Conservation (phyloP, 2,329 filamentous ascomycete genomes). For the Calonectria hongkongensis region DNA sequence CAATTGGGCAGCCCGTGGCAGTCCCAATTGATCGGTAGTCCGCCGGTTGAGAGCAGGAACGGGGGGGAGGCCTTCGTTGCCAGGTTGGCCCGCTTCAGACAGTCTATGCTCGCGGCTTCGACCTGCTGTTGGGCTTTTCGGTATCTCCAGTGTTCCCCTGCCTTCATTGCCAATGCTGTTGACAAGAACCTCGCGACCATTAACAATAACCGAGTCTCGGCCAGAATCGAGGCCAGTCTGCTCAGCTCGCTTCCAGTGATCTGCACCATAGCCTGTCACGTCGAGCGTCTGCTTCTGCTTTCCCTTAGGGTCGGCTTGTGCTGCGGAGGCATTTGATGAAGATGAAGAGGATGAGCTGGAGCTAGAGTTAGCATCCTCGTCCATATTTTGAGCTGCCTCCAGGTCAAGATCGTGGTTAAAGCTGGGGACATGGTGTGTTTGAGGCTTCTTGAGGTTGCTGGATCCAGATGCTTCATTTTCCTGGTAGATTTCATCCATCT, state of each 20-base stretch:
- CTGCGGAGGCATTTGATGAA: constrained; percentile 48
- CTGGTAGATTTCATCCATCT: constrained; percentile 78
- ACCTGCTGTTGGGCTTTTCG: constrained; percentile 59
- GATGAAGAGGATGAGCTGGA: constrained; percentile 30
- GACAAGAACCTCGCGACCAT: constrained; percentile 82
- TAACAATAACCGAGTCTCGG: constrained; percentile 82
- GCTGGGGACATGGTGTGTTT: constrained; percentile 65
- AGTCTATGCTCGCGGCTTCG: constrained; percentile 56
- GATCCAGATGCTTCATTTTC: constrained; percentile 63
- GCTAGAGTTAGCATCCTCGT: constrained; percentile 43
- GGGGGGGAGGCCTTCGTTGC: constrained; percentile 75
- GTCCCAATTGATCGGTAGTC: constrained; percentile 79
- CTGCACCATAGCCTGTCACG: constrained; percentile 84
- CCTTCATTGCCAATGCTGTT: constrained; percentile 79
- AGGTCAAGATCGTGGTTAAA: constrained; percentile 81
- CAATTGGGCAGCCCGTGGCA: constrained; percentile 81
- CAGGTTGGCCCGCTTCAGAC: constrained; percentile 57
- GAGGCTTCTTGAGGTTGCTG: constrained; percentile 60
- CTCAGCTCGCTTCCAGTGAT: constrained; percentile 83
- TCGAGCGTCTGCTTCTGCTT: constrained; percentile 82
- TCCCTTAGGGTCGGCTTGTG: constrained; percentile 67
- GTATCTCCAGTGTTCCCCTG: constrained; percentile 72
- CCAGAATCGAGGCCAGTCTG: constrained; percentile 76
- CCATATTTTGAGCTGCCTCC: constrained; percentile 70
- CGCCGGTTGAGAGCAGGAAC: constrained; percentile 73